These are phyloP conservation scores for Durotheca rogersii DNA, from an alignment of 495 filamentous ascomycete species.

Conservation along the genomic window DNA sequence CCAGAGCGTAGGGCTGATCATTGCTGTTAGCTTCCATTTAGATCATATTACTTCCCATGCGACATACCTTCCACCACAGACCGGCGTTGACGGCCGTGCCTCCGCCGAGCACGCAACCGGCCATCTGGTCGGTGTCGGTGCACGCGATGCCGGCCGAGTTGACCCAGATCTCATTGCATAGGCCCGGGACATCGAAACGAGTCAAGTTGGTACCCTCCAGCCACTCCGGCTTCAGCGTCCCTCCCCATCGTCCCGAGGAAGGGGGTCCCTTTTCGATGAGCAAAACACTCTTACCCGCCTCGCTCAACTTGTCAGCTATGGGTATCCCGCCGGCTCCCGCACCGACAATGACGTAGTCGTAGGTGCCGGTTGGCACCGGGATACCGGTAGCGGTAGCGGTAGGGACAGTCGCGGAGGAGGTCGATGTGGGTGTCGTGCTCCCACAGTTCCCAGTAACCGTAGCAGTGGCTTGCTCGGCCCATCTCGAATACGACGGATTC, in stretches of 20 bases:
- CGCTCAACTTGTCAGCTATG: conserved; percentile 62
- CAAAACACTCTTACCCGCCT: conserved; percentile 62
- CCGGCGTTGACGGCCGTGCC: conserved; percentile 75
- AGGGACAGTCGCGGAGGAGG: conserved; percentile 31
- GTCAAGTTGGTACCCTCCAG: conserved; percentile 66
- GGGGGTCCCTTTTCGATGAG: conserved; percentile 67
- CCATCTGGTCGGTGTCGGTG: conserved; percentile 69
- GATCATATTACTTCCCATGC: not conserved
- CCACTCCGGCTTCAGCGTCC: conserved; percentile 60
- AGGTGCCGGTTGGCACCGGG: conserved; percentile 52
- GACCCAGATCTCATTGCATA: conserved; percentile 70
- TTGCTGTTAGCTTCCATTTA: conserved; percentile 1
- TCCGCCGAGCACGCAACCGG: conserved; percentile 75
- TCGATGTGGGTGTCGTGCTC: conserved; percentile 32
- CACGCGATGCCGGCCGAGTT: conserved; percentile 64
- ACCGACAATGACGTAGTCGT: conserved; percentile 70
- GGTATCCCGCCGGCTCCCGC: conserved; percentile 66
- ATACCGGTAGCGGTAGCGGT: conserved; percentile 40
- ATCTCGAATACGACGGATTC: conserved; percentile 46
- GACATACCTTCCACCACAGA: conserved; percentile 52
- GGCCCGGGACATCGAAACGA: conserved; percentile 76
- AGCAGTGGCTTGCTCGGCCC: conserved; percentile 39
- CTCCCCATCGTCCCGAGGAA: conserved; percentile 60
- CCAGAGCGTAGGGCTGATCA: conserved; percentile 45
- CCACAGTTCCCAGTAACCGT: conserved; percentile 37